Conservation (phyloP, 176 grass and related monocot genomes). For the Tillandsia fasciculata region DNA sequence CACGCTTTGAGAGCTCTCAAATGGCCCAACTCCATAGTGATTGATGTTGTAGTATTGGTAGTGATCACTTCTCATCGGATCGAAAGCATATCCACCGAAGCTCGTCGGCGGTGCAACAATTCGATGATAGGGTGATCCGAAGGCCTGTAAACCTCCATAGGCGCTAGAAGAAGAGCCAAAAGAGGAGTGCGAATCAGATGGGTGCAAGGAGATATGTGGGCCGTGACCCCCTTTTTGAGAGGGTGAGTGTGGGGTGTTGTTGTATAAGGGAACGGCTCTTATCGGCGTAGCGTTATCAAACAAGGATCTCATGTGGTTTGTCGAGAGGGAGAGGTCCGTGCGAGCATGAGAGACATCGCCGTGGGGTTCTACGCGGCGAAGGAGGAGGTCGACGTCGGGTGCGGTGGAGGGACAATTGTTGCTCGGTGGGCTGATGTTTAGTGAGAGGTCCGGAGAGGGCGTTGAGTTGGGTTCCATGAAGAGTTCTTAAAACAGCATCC, state of each 20-base stretch:
- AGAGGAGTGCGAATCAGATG: constrained; percentile 24
- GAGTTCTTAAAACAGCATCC: neutral
- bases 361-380: neutral
- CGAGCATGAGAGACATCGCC: constrained; percentile 27
- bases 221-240: constrained; percentile 30
- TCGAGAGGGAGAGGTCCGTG: constrained; percentile 71
- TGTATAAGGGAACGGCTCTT: constrained; percentile 87
- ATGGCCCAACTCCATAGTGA: constrained; percentile 36
- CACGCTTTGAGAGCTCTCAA: constrained; percentile 1
- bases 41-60: constrained; percentile 36
- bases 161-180: constrained; percentile 25
- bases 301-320: neutral
- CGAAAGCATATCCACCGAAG: constrained; percentile 69
- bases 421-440: constrained; percentile 85
- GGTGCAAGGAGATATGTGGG: constrained; percentile 28
- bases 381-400: neutral
- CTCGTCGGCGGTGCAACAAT: constrained; percentile 56
- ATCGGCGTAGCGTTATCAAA: constrained; percentile 25
- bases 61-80: constrained; percentile 34
- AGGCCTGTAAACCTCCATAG: constrained; percentile 16
- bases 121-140: constrained; percentile 40
- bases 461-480: constrained; percentile 61
- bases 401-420: constrained; percentile 9
- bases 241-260: constrained; percentile 29
- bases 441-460: constrained; percentile 73